Evolutionary conservation across 306 rosid species (phyloP), one percentile per base, ranked within the genome.

Genomic region (Lablab purpureus): DNA sequence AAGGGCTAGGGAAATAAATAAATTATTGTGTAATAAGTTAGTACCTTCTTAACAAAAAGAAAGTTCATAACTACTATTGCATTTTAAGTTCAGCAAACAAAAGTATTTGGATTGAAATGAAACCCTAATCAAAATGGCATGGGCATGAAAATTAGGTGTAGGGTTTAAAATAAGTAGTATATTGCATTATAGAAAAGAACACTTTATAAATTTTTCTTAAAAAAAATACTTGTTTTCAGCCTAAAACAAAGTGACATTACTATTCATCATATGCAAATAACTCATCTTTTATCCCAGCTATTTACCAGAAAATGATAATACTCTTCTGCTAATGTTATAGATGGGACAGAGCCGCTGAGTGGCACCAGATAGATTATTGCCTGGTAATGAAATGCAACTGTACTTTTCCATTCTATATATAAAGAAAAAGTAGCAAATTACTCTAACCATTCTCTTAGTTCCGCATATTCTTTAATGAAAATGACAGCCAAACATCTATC

Each of bases 361-460:
- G 40, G 76, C 64, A 77, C 45, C 69, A 51, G 12, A 41, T 41
- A 13, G 64, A 34, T 45, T 43, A 64, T 14, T 56, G 64, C 14
- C 52, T 2, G 18, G 46, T 34, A 12, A 22, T 15, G 58, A 19
- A 51, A 50, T 18, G 17, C 41, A 60, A 15, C 37, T 8, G 0
- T 28, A 62, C 75, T 78, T 19, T 62, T 62, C 27, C 63, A 66
- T 25, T 59, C 23, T n/a, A 75, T 19, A 30, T 37, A 60, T 13
- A 36, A 10, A 10, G 17, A 54, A 54, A 75, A 56, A 19, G 32
- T 43, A 77, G 46, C 34, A 55, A 47, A 80, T 3, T 12, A 1
- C 75, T 41, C 34, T 10, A 69, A 17, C 18, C 78, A 52, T 34
- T 79, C 25, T 41, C 65, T 49, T 74, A 7, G 30, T 67, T 62